Conservation (phyloP, 495 filamentous ascomycete species). For the Glonium stellatum region DNA sequence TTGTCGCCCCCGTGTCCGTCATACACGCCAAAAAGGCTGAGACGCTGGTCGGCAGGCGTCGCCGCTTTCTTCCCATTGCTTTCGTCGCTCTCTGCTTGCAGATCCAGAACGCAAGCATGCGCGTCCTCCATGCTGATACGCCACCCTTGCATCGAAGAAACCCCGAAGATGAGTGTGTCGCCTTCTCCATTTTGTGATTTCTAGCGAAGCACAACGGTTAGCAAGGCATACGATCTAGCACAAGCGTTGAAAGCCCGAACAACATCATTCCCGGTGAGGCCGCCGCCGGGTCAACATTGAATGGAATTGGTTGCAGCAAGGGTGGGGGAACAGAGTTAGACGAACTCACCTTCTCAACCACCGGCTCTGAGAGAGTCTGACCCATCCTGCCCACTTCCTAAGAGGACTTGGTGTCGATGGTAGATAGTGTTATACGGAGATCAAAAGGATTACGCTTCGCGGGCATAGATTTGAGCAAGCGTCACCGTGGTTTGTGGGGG, state of each 20-base stretch:
- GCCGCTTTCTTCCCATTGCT: conserved; percentile 46
- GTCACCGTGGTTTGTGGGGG: conserved; percentile 17
- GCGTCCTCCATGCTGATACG: conserved; percentile 99
- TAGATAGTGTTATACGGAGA: conserved; percentile 10
- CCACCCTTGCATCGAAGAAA: conserved; percentile 99
- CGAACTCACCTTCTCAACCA: conserved; percentile 88
- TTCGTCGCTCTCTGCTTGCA: conserved; percentile 57
- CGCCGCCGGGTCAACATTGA: not conserved
- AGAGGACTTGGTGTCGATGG: conserved; percentile 6
- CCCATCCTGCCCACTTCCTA: conserved; percentile 57
- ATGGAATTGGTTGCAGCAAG: conserved; percentile 22
- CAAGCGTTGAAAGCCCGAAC: not conserved
- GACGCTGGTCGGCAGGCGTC: conserved; percentile 52
- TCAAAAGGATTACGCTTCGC: conserved; percentile 11
- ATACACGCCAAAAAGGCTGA: conserved; percentile 97
- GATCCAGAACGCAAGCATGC: conserved; percentile 80
- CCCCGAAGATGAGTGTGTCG: conserved; percentile 84
- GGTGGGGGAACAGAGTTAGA: conserved; percentile 13
- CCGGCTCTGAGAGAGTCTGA: conserved; percentile 98
- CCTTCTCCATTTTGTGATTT: conserved; percentile 82
- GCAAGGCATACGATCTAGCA: not conserved
- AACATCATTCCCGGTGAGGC: not conserved
- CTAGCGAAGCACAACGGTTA: conserved; percentile 41
- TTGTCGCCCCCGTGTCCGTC: conserved; percentile 97
- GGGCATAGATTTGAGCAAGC: conserved; percentile 26